Evolutionary conservation across 1,284 basidiomycete genomes (phyloP), one percentile per base, ranked within the genome.

Genomic region (Pseudozyma tsukubaensis): DNA sequence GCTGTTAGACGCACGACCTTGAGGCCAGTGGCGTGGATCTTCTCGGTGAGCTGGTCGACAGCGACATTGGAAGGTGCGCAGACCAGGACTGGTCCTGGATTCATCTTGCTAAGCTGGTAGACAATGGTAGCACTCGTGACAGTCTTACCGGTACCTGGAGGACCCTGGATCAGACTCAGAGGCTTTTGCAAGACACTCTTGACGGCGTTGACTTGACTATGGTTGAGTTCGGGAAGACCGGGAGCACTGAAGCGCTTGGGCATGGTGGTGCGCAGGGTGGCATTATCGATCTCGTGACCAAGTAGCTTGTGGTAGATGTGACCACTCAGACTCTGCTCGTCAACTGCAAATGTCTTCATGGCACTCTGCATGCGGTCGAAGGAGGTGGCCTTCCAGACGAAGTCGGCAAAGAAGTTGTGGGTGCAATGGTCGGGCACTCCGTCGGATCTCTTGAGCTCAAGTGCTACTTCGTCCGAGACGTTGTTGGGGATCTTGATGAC

Each of bases 401-500:
- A 99, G 85, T 99, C 97, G 44, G 92, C 95, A 0, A 92, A 91
- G 83, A 97, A 99, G 78, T 94, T 93, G 82, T 96, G 93, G 0
- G 93, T 96, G 86, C 94, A 90, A 52, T 99, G 94, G 19, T 91
- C 90, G 3, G 97, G 97, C 7, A 97, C 95, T n/a, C 93, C 93
- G 73, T 98, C 95, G 6, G 92, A 91, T 56, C 92, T 88, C 65
- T 94, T 88, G 48, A 99, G 88, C 85, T 99, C 97, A 67, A 99
- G 87, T 5, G 92, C 95, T 83, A 99, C 95, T 86, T 99, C 97
- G 85, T 99, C 97, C 14, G 95, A 97, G 14, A 97, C 91, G 85
- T 97, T 98, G 86, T 99, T 98, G n/a, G 96, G 96, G 60, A 98
- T 94, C 88, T 99, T 99, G 87, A 98, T 91, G 73, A 99, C 97